Conservation (phyloP, 1,139 yeast species). For the Geotrichum carabidarum region DNA sequence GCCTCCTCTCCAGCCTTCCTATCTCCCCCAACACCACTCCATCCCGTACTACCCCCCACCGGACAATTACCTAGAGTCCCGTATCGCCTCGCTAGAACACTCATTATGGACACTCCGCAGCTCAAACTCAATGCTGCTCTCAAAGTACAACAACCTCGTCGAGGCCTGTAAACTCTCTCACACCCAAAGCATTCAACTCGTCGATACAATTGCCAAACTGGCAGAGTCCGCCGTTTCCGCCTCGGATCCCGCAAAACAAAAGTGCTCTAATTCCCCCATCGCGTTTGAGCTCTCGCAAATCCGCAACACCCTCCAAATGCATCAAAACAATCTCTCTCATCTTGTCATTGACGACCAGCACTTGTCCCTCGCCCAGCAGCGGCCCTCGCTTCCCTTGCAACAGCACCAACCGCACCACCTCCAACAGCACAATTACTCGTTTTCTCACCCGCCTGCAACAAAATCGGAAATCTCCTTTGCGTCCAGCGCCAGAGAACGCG, state of each 20-base stretch:
- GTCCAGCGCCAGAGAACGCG: constrained; percentile 30
- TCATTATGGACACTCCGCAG: constrained; percentile 18
- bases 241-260: not conserved
- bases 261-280: not conserved
- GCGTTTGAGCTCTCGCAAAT: constrained; percentile 16
- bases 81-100: constrained; percentile 26
- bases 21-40: constrained; percentile 17
- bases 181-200: constrained; percentile 12
- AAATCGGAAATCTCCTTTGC: constrained; percentile 22
- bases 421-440: not conserved
- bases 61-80: constrained; percentile 19
- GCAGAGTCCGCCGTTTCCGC: no score
- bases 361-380: not conserved
- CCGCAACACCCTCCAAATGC: constrained; percentile 19
- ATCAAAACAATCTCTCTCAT: constrained; percentile 10
- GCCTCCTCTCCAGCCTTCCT: constrained; percentile 16
- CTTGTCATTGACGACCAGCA: constrained; percentile 4
- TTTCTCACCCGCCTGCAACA: constrained; percentile 12
- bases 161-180: constrained; percentile 17
- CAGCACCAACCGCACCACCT: not conserved
- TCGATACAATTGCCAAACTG: constrained; percentile 13
- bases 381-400: not conserved
- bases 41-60: constrained; percentile 17
- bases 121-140: constrained; percentile 12
- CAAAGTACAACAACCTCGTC: constrained; percentile 15